These are phyloP conservation scores for Epichloe hybrida DNA, from an alignment of 2,329 filamentous ascomycete genomes.

Conservation along the genomic window DNA sequence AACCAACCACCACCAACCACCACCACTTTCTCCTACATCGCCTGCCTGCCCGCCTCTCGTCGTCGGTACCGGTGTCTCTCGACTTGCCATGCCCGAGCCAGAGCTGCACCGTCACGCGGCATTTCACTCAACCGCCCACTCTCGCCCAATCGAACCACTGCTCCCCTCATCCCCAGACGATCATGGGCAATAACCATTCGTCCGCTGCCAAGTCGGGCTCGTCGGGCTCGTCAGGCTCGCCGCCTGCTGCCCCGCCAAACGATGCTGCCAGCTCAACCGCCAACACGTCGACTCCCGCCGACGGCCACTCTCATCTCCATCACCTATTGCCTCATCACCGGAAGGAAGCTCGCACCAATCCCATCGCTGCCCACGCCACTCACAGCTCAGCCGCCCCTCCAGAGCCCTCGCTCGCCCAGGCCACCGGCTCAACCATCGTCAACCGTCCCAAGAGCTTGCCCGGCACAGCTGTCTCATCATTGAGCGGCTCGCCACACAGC, in stretches of 20 bases:
- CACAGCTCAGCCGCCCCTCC: conserved; percentile 46
- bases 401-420: conserved; percentile 48
- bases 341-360: conserved; percentile 32
- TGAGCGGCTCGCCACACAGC: conserved; percentile 33
- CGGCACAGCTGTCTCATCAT: conserved; percentile 34
- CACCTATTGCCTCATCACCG: conserved; percentile 16
- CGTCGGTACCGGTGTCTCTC: no score
- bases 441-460: conserved; percentile 33
- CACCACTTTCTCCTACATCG: no score
- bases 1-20: no score
- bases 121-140: neutral
- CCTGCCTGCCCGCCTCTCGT: no score
- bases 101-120: conserved; percentile 3
- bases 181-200: conserved; percentile 26
- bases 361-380: conserved; percentile 39
- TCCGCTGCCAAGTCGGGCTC: conserved; percentile 23
- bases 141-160: neutral
- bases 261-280: conserved; percentile 12
- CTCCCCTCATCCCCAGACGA: conserved; percentile 2
- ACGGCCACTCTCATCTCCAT: conserved; percentile 5
- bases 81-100: neutral
- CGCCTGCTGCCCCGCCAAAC: conserved; percentile 8
- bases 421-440: conserved; percentile 40
- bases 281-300: conserved; percentile 3
- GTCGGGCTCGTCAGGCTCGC: conserved; percentile 18